Conservation (phyloP, 495 filamentous ascomycete genomes). For the Cercophora samala region DNA sequence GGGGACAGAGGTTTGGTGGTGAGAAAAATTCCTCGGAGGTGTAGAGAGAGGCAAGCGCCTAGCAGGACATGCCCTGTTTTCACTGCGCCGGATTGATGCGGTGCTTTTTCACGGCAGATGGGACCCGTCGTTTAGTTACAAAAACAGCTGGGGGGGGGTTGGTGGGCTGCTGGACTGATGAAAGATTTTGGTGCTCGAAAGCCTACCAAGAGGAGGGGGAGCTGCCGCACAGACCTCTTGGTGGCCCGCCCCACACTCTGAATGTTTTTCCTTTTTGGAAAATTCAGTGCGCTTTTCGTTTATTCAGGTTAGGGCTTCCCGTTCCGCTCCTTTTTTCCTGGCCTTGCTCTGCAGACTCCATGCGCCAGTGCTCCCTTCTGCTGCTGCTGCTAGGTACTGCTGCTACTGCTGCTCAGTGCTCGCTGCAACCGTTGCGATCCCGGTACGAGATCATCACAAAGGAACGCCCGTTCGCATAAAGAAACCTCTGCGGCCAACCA, state of each 20-base stretch:
- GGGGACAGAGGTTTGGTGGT: constrained; percentile 6
- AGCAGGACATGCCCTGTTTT: not conserved
- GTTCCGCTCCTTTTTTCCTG: not conserved
- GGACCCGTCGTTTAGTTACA: not conserved
- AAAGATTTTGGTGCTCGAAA: not conserved
- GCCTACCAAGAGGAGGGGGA: not conserved
- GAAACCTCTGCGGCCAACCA: not conserved
- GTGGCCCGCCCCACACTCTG: not conserved
- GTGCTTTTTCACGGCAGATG: not conserved
- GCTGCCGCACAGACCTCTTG: not conserved
- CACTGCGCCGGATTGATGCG: not conserved
- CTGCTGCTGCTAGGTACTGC: not conserved
- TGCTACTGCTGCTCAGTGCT: too few species aligned
- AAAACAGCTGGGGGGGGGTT: not conserved
- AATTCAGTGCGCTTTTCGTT: constrained; percentile 24
- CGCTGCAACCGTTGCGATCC: not conserved
- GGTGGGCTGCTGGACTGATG: not conserved
- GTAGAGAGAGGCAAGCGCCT: not conserved
- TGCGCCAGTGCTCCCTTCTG: constrained; percentile 3
- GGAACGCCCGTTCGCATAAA: constrained; percentile 1
- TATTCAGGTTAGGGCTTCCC: constrained; percentile 20
- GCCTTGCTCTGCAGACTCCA: not conserved
- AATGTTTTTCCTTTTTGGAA: constrained; percentile 19
- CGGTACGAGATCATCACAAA: not conserved
- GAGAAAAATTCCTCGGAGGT: not conserved